Percentiles rank a stretch among this genome's conserved stretches.
Evolutionary conservation across 1,139 yeast species (phyloP).

Genomic region (Kurtzmaniella quercitrusa): DNA sequence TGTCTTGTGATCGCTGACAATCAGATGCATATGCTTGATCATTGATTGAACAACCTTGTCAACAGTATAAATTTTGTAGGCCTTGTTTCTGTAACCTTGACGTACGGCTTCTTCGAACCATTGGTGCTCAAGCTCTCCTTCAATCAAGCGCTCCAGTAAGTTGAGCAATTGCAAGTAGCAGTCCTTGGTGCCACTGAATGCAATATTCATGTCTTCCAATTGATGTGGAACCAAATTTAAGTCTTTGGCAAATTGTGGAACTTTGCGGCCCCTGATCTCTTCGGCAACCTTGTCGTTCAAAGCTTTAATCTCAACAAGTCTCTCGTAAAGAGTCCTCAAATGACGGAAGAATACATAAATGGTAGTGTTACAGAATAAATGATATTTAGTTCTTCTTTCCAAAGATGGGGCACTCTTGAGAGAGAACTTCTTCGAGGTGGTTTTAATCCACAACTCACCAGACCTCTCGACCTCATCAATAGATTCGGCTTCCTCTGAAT

Average conservation of each 20-base stretch:
- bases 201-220: constrained; percentile 74
- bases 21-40: constrained; percentile 80
- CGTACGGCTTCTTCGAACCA: constrained; percentile 95
- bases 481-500: constrained; percentile 31
- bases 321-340: constrained; percentile 73
- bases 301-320: constrained; percentile 72
- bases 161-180: constrained; percentile 75
- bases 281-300: constrained; percentile 63
- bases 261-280: constrained; percentile 63
- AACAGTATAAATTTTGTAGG: constrained; percentile 86
- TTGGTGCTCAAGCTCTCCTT: constrained; percentile 90
- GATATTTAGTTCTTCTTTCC: constrained; percentile 49
- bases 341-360: constrained; percentile 89
- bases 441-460: constrained; percentile 63
- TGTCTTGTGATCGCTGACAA: constrained; percentile 77
- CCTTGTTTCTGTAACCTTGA: constrained; percentile 91
- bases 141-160: constrained; percentile 73
- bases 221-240: constrained; percentile 79
- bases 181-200: constrained; percentile 61
- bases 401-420: constrained; percentile 14
- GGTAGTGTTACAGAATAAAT: constrained; percentile 87
- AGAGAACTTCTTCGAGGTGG: constrained; percentile 34
- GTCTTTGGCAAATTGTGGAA: constrained; percentile 85
- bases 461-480: constrained; percentile 52
- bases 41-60: constrained; percentile 90